Evolutionary conservation across 2,329 filamentous ascomycete genomes (phyloP).

Genomic region (Aspergillus sp.): DNA sequence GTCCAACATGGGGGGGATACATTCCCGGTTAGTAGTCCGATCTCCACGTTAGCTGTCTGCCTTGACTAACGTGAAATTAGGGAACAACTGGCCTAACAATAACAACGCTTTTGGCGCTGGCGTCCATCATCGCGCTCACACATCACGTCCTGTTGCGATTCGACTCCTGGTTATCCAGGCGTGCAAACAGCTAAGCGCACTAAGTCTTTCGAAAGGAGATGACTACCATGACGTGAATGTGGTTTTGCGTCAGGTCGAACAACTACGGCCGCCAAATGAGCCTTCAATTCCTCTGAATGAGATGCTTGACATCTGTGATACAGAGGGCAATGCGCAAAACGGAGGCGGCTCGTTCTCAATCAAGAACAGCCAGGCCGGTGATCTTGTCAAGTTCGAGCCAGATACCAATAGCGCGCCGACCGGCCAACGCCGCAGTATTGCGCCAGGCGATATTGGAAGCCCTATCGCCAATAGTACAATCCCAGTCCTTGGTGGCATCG

Average conservation of each 20-base stretch:
- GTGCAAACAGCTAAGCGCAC: slow-evolving; percentile 63
- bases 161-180: slow-evolving; percentile 74
- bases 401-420: slow-evolving; percentile 49
- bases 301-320: slow-evolving; percentile 82
- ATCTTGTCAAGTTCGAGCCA: slow-evolving; percentile 52
- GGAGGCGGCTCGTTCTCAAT: slow-evolving; percentile 86
- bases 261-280: slow-evolving; percentile 61
- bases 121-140: slow-evolving; percentile 49
- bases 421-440: slow-evolving; percentile 43
- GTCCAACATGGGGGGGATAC: slow-evolving; percentile 42
- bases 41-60: not conserved
- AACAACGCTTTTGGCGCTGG: slow-evolving; percentile 52
- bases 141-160: slow-evolving; percentile 67
- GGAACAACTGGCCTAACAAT: slow-evolving; percentile 48
- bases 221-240: slow-evolving; percentile 69
- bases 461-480: slow-evolving; percentile 53
- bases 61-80: slow-evolving; percentile 26
- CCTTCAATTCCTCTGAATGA: slow-evolving; percentile 62
- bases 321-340: slow-evolving; percentile 80
- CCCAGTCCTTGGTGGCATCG: slow-evolving; percentile 39
- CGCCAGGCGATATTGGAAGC: slow-evolving; percentile 69
- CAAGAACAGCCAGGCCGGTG: slow-evolving; percentile 51
- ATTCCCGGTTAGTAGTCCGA: slow-evolving; percentile 32
- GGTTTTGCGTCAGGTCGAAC: slow-evolving; percentile 64
- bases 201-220: slow-evolving; percentile 46